Percentiles rank a stretch among this genome's conserved stretches.
Evolutionary conservation across 2,329 filamentous ascomycete genomes (phyloP).

Genomic region (Seiridium unicorne): DNA sequence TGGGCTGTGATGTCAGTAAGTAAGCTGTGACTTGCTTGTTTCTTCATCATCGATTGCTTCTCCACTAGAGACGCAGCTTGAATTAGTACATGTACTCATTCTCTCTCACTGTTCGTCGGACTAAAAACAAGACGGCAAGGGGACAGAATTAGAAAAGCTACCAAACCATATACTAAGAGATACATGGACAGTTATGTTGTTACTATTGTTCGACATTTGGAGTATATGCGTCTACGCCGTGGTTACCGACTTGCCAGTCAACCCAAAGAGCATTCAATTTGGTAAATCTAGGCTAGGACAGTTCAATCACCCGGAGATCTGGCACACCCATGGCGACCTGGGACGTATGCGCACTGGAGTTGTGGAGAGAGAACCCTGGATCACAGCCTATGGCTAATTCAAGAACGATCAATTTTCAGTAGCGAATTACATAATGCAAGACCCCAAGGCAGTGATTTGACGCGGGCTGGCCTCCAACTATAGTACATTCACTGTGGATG

Average conservation of each 20-base stretch:
- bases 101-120: too few species aligned
- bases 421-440: conserved; percentile 25
- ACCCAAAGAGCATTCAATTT: not conserved
- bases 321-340: not conserved
- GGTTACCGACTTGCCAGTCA: not conserved
- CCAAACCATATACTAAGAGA: not conserved
- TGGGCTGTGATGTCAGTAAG: too few species aligned
- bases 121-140: too few species aligned
- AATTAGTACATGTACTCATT: too few species aligned
- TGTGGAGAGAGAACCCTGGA: not conserved
- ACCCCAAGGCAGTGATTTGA: conserved; percentile 27
- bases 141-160: not conserved
- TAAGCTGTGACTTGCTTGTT: too few species aligned
- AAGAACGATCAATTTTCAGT: not conserved
- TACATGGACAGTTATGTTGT: not conserved
- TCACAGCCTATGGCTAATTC: not conserved
- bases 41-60: too few species aligned
- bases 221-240: not conserved
- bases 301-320: not conserved
- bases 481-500: conserved; percentile 32
- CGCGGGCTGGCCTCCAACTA: conserved; percentile 34
- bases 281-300: not conserved
- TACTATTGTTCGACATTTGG: not conserved
- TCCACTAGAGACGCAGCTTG: too few species aligned
- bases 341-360: not conserved